Evolutionary conservation across 2,329 filamentous ascomycete genomes (phyloP).

Genomic region (Cladophialophora carrionii): DNA sequence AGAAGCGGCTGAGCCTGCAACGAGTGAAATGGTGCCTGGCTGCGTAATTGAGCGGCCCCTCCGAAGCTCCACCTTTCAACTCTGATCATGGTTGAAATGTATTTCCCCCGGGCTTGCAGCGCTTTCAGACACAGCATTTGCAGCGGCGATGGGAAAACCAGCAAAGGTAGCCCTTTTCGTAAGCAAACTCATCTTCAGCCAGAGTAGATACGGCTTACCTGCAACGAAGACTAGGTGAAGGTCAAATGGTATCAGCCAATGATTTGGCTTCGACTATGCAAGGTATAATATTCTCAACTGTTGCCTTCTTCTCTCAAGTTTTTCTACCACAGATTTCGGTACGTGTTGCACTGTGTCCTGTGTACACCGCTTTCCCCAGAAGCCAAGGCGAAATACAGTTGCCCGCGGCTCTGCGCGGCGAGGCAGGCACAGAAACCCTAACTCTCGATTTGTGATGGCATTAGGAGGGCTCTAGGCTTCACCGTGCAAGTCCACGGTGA

Average conservation of each 20-base stretch:
- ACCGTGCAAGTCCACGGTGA: not conserved
- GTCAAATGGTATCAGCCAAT: too few relatives aligned
- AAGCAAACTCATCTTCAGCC: not conserved
- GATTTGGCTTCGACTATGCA: too few relatives aligned
- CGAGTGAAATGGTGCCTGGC: not conserved
- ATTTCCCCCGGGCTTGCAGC: not conserved
- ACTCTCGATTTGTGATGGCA: not conserved
- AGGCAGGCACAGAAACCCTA: not conserved
- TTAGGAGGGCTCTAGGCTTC: not conserved
- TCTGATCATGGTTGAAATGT: not conserved
- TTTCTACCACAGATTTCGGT: not conserved
- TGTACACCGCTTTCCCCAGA: not conserved
- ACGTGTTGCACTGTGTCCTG: not conserved
- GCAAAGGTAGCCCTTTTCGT: not conserved
- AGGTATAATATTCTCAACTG: not conserved
- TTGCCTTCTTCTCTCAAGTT: not conserved
- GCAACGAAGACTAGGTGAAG: not conserved
- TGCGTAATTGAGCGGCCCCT: not conserved
- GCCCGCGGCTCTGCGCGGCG: not conserved
- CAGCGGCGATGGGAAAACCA: not conserved
- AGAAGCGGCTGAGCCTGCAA: not conserved
- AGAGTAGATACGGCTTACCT: not conserved
- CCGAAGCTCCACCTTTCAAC: not conserved
- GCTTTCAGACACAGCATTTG: not conserved
- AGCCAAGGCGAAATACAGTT: conserved; percentile 11